These are phyloP conservation scores for Polyporus arcularius DNA, from an alignment of 768 basidiomycete species.

Conservation along the genomic window DNA sequence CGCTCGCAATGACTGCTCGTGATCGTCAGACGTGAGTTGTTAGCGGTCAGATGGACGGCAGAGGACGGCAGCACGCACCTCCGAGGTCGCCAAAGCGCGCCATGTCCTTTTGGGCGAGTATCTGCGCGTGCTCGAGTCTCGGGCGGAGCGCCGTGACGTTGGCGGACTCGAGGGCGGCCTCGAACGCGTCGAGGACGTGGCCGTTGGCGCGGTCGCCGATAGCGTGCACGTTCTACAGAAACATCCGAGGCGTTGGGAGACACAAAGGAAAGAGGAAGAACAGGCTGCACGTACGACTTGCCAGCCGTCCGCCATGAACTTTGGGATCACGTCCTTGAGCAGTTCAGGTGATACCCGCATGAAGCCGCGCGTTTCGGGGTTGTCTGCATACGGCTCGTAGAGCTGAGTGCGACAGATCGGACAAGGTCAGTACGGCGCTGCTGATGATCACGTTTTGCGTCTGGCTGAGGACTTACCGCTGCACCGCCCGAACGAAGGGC, in stretches of 20 bases:
- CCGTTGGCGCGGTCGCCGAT: slow-evolving; percentile 89
- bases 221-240: slow-evolving; percentile 76
- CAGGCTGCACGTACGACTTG: slow-evolving; percentile 69
- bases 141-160: slow-evolving; percentile 70
- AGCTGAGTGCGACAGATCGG: slow-evolving; percentile 45
- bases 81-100: slow-evolving; percentile 75
- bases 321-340: slow-evolving; percentile 62
- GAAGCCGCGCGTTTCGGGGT: slow-evolving; percentile 73
- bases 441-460: background rate
- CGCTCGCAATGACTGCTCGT: slow-evolving; percentile 78
- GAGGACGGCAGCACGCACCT: slow-evolving; percentile 46
- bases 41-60: background rate
- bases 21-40: background rate
- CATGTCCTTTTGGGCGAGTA: slow-evolving; percentile 78
- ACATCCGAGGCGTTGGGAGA: background rate
- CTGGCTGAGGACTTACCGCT: slow-evolving; percentile 50
- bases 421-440: slow-evolving; percentile 1
- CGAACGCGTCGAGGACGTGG: slow-evolving; percentile 82
- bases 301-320: slow-evolving; percentile 81
- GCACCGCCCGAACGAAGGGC: slow-evolving; percentile 90
- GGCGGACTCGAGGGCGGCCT: slow-evolving; percentile 58
- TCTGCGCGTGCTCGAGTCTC: slow-evolving; percentile 90
- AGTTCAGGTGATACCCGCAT: slow-evolving; percentile 69
- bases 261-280: background rate
- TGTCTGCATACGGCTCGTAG: slow-evolving; percentile 80